Evolutionary conservation across 1,139 yeast genomes (phyloP), one percentile per base, ranked within the genome.

Genomic region (Scheffersomyces insectosa): DNA sequence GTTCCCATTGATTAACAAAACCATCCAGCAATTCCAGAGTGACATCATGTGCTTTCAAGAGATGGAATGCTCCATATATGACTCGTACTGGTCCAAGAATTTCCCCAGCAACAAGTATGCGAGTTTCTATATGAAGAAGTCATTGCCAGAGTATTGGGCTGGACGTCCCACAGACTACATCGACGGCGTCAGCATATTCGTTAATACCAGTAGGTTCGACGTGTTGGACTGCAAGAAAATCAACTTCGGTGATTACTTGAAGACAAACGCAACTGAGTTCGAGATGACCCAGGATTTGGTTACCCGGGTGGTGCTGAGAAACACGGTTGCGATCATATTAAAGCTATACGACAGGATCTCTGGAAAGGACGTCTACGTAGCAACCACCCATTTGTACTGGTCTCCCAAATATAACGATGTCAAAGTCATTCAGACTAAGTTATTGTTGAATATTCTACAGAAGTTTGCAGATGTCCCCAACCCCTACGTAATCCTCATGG

Each of bases 351-450:
- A 81, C 54, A 65, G 60, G 41, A 48, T 46, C 2, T 66, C 78
- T 0, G 59, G 64, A 12, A 65, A 70, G 35, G 50, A 59, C 2
- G 56, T 80, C 5, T 75, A 76, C 40, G 70, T 79, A 1, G 63
- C 81, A 12, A 81, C 80, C 48, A 80, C 85, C 1, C 86, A 81
- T 57, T 61, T 81, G n/a, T 81, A 81, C 54, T 81, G 86, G 86
- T 61, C 64, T 15, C 69, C 69, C 2, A 71, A 75, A 47, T 74
- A 64, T 45, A 73, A 75, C 44, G 83, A 80, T 49, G 82, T 81
- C 16, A 80, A 79, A 51, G 60, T 80, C 11, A 55, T 79, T 37
- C 86, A 81, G 53, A 68, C 79, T n/a, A 72, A 77, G 56, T 60
- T 78, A 10, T 59, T 81, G 11, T 63, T 79, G 8, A 59, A 44